A percentile compares a stretch with the other conserved stretches of the same genome.
Evolutionary conservation across 352 stramenopile species (phyloP).

Genomic region (Globisporangium heterothallicum): DNA sequence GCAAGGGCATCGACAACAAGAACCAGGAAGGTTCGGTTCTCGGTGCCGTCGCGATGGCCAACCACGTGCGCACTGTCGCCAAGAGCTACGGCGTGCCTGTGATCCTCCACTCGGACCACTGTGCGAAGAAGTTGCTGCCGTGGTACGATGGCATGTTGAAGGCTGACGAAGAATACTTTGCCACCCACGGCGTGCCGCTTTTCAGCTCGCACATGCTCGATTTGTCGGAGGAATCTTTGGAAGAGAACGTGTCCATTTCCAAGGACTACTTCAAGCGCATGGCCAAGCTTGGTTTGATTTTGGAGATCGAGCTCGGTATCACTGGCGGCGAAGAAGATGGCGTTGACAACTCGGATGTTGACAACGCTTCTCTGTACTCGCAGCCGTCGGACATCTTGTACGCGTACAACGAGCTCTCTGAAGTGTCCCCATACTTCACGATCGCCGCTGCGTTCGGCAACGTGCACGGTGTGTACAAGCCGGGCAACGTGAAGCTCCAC

Average conservation of each 20-base stretch:
- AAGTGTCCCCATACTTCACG: conserved; percentile 92
- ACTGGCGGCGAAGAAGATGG: conserved; percentile 98
- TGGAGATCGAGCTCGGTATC: conserved; percentile 98
- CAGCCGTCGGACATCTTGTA: conserved; percentile 94
- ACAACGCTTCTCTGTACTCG: conserved; percentile 91
- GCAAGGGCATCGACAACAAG: conserved; percentile 96
- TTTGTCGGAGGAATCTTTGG: conserved; percentile 96
- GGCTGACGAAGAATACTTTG: conserved; percentile 96
- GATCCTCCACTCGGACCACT: conserved; percentile 98
- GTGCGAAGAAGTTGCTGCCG: conserved; percentile 96
- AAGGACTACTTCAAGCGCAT: conserved; percentile 98
- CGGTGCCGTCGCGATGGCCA: conserved; percentile 87
- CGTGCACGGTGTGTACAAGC: conserved; percentile 98
- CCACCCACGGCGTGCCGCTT: conserved; percentile 90
- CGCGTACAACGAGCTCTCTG: conserved; percentile 92
- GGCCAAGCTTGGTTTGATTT: conserved; percentile 93
- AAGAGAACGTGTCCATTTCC: conserved; percentile 97
- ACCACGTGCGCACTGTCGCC: conserved; percentile 96
- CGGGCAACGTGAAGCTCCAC: conserved; percentile 98
- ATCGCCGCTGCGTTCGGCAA: conserved; percentile 96
- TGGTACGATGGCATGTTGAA: conserved; percentile 97
- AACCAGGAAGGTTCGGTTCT: conserved; percentile 84
- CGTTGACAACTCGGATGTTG: conserved; percentile 96
- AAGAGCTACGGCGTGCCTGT: conserved; percentile 96
- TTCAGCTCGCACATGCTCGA: conserved; percentile 99